Percentiles rank a stretch among this genome's conserved stretches.
Evolutionary conservation across 164 flowering plant species (phyloP).

Genomic region (Buxus sempervirens): DNA sequence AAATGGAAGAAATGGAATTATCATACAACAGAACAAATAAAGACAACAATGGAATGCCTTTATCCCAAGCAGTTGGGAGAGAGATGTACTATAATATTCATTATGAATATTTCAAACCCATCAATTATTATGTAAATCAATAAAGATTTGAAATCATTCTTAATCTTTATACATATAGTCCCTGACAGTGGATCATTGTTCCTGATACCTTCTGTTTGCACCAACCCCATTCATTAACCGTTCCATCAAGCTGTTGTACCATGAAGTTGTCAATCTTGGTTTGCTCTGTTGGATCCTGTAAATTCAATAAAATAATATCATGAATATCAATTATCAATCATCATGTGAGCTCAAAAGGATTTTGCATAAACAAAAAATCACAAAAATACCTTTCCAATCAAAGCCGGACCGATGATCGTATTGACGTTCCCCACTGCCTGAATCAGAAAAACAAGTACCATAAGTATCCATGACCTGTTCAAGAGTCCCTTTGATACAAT

Average conservation of each 20-base stretch:
- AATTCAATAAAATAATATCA: background rate
- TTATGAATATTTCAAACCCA: background rate
- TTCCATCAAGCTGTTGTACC: constrained; percentile 54
- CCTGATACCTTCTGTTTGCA: constrained; percentile 42
- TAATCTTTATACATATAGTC: no score
- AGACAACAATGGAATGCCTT: no score
- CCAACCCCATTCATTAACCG: constrained; percentile 54
- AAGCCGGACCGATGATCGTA: constrained; percentile 48
- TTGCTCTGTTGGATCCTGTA: constrained; percentile 44
- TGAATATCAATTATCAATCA: background rate
- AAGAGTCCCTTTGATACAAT: background rate
- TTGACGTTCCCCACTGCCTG: constrained; percentile 64
- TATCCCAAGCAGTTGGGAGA: no score
- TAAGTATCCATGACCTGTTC: background rate
- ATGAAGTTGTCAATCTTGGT: constrained; percentile 37
- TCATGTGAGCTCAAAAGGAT: background rate
- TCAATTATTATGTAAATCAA: background rate
- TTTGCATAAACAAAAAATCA: background rate
- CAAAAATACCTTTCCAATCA: constrained; percentile 46
- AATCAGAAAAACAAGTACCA: background rate
- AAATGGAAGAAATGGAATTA: background rate
- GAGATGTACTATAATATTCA: no score
- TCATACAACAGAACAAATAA: background rate
- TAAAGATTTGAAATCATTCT: no score
- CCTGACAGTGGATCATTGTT: background rate